Evolutionary conservation across 192 early-diverging fungal species (phyloP), one percentile per base, ranked within the genome.

Genomic region (Linnemannia zychae): DNA sequence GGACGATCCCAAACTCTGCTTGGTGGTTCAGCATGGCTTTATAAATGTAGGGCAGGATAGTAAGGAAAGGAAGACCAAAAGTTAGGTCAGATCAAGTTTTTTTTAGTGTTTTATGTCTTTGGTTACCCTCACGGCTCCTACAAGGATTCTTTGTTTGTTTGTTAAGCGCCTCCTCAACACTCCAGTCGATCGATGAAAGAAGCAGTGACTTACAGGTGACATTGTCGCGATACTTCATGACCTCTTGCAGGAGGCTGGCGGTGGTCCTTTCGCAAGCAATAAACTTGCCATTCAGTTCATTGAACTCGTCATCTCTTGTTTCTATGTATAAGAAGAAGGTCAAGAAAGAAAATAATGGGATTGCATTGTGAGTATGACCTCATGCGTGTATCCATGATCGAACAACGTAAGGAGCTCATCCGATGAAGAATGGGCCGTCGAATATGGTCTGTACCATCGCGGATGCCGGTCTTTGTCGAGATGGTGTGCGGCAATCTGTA

Each of bases 1-100:
- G 73, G 22, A 89, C 44, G 24, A 87, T 83, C 49, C 81, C 81
- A 81, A 87, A 80, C 76, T 89, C 86, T 49, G 79, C 84, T 74
- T 87, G 84, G 49, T 83, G 79, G 65, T 87, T 86, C 46, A 89
- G 60, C 69, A 87, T 77, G 33, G 71, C 88, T 89, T 38, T 48
- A 40, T 9, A 63, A 3, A 15, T 63, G 28, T 13, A 31, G 15
- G 12, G 4, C 0, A 24, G 20, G 44, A 33, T 17, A 67, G 11
- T 24, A 48, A 67, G 24, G 65, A 31, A 44, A 67, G 38, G 67
- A 48, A 44, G 22, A 75, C 18, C 40, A 16, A 65, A 75, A 75
- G 36, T 11, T 36, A 18, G 33, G 67, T 68, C 37, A 68, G 67
- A 24, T 11, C 36, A 36, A n/a, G 22, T 22, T 38, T 16, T 36